Evolutionary conservation across 225 moss, liverwort and hornwort genomes (phyloP).

Genomic region (Lunularia cruciata): DNA sequence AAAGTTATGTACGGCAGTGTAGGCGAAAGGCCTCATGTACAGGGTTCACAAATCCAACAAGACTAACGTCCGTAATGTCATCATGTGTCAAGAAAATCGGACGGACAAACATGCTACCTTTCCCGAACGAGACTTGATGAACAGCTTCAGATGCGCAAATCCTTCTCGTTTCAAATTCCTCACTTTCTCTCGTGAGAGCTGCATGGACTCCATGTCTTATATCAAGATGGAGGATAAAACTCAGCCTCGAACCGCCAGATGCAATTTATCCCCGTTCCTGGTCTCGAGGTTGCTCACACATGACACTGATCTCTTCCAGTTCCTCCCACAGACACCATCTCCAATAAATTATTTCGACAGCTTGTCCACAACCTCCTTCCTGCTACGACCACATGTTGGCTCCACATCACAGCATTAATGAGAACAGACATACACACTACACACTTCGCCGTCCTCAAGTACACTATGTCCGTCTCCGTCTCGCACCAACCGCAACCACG

Average conservation of each 20-base stretch:
- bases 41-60: too few species aligned
- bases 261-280: background rate
- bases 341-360: background rate
- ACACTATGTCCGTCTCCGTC: too few species aligned
- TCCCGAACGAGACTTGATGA: slow-evolving; percentile 33
- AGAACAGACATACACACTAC: too few species aligned
- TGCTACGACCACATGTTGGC: too few species aligned
- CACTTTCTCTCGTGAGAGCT: slow-evolving; percentile 18
- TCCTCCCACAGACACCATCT: background rate
- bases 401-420: too few species aligned
- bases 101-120: too few species aligned
- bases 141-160: slow-evolving; percentile 28
- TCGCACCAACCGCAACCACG: too few species aligned
- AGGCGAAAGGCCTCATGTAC: background rate
- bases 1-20: background rate
- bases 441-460: too few species aligned
- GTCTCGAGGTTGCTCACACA: background rate
- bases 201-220: slow-evolving; percentile 26
- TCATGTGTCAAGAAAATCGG: too few species aligned
- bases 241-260: background rate
- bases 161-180: slow-evolving; percentile 28
- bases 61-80: too few species aligned
- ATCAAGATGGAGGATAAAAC: background rate
- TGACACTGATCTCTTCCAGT: background rate
- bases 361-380: too few species aligned